These are phyloP conservation scores for Ophiostoma montium DNA, from an alignment of 2,329 filamentous ascomycete species.

Conservation along the genomic window DNA sequence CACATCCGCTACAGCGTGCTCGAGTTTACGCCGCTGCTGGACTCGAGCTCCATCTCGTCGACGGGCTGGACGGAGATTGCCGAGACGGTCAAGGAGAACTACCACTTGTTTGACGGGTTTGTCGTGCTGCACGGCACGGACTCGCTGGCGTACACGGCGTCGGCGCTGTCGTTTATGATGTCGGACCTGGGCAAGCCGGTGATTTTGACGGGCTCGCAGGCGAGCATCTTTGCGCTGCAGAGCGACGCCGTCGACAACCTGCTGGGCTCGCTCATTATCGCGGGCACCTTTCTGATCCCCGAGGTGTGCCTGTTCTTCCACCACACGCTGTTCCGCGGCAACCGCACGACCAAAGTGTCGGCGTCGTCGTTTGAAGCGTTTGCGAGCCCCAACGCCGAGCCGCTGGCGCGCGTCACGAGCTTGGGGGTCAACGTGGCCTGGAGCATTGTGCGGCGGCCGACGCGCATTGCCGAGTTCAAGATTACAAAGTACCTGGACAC, in stretches of 20 bases:
- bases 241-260: slow-evolving; percentile 87
- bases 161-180: slow-evolving; percentile 86
- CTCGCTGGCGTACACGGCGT: slow-evolving; percentile 77
- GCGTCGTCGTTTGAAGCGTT: slow-evolving; percentile 80
- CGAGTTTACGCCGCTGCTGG: slow-evolving; percentile 72
- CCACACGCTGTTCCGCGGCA: slow-evolving; percentile 78
- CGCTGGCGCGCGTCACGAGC: slow-evolving; percentile 68
- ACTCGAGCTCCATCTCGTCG: slow-evolving; percentile 81
- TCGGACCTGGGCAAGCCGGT: slow-evolving; percentile 83
- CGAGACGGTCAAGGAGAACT: slow-evolving; percentile 65
- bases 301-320: slow-evolving; percentile 93
- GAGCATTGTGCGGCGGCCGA: slow-evolving; percentile 62
- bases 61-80: slow-evolving; percentile 79
- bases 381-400: slow-evolving; percentile 71
- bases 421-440: slow-evolving; percentile 71
- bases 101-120: slow-evolving; percentile 78
- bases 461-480: slow-evolving; percentile 56
- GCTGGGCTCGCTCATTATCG: slow-evolving; percentile 74
- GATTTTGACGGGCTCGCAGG: slow-evolving; percentile 69
- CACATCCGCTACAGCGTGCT: slow-evolving; percentile 73
- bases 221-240: slow-evolving; percentile 80
- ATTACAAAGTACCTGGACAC: slow-evolving; percentile 67
- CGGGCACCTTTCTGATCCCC: slow-evolving; percentile 82
- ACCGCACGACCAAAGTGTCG: slow-evolving; percentile 76
- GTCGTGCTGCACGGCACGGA: slow-evolving; percentile 86